phyloP scores from a whole-genome alignment of 805 yeast genomes.

The Metschnikowia aberdeeniae region DNA sequence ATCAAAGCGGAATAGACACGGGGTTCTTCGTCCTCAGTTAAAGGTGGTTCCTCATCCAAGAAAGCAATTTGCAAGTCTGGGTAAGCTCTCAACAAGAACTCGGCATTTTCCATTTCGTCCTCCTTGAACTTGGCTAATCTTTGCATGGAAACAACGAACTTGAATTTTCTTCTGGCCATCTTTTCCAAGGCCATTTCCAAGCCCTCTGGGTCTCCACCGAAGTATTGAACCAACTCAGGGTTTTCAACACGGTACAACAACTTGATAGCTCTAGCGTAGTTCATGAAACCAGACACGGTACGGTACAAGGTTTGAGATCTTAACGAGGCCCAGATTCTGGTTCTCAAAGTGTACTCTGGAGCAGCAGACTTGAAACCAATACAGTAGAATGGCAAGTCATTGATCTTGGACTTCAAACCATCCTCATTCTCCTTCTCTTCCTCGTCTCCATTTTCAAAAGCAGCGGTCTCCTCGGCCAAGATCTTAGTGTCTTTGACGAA shows the following conservation, averaged over 20 bases:
- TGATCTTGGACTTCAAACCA: conserved; percentile 76
- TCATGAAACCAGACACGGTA: conserved; percentile 46
- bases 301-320: conserved; percentile 46
- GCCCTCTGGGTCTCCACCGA: conserved; percentile 98
- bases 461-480: conserved; percentile 65
- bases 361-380: conserved; percentile 47
- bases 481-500: conserved; percentile 55
- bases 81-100: conserved; percentile 57
- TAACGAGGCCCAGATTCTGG: conserved; percentile 46
- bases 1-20: conserved; percentile 60
- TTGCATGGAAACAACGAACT: conserved; percentile 65
- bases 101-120: conserved; percentile 57
- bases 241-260: conserved; percentile 46
- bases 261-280: conserved; percentile 45
- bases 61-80: conserved; percentile 66
- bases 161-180: conserved; percentile 59
- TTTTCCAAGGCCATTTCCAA: conserved; percentile 87
- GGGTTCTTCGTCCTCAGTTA: conserved; percentile 47
- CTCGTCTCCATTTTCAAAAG: conserved; percentile 56
- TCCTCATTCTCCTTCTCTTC: conserved; percentile 48
- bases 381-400: conserved; percentile 44
- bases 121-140: conserved; percentile 48
- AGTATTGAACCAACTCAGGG: conserved; percentile 81
- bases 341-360: conserved; percentile 45
- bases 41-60: conserved; percentile 53